A percentile compares a stretch with the other conserved stretches of the same genome.
Conservation (phyloP, 768 basidiomycete genomes). For the Suillus subluteus region DNA sequence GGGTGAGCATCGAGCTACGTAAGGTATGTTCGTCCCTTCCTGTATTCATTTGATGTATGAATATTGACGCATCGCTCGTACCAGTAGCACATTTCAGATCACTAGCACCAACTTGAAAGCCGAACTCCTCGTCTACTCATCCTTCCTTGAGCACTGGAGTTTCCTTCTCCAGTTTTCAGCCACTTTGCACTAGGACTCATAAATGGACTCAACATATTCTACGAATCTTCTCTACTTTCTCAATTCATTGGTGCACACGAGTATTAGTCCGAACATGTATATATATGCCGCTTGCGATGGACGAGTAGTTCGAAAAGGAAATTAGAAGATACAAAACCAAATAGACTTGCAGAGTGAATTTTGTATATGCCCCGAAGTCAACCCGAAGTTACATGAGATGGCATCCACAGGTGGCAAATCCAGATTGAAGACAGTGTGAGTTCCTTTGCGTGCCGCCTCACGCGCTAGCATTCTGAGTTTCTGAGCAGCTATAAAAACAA, state of each 20-base stretch:
- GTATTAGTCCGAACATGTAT: not conserved
- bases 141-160: not conserved
- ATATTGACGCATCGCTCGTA: not conserved
- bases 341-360: constrained; percentile 4
- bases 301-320: constrained; percentile 7
- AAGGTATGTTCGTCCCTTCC: constrained; percentile 3
- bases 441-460: not conserved
- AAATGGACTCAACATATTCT: constrained; percentile 3
- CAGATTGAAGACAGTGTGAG: constrained; percentile 11
- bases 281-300: not conserved
- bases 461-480: not conserved
- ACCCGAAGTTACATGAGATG: constrained; percentile 1
- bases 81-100: not conserved
- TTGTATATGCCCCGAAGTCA: not conserved
- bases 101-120: not conserved
- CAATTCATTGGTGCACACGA: not conserved
- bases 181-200: not conserved
- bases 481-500: constrained; percentile 71
- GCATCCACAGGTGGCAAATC: constrained; percentile 5
- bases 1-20: constrained; percentile 9
- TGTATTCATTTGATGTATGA: not conserved
- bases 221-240: not conserved
- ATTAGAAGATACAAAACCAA: constrained; percentile 8
- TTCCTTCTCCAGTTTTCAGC: not conserved
- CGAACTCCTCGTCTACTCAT: not conserved